These are phyloP conservation scores for Zygoascus tannicola DNA, from an alignment of 805 yeast genomes.

Conservation along the genomic window DNA sequence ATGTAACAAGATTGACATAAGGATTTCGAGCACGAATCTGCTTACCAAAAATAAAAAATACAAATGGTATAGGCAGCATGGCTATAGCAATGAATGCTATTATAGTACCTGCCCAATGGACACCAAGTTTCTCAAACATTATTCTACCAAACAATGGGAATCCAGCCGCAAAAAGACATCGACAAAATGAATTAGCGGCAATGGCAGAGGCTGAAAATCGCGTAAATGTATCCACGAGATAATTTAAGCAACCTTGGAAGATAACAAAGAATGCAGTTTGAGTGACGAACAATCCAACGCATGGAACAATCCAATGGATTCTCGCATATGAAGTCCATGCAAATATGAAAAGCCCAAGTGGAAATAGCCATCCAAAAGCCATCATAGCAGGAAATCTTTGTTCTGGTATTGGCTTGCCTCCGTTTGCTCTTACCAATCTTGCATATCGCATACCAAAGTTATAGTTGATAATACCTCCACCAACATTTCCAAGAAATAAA, in stretches of 20 bases:
- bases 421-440: conserved; percentile 21
- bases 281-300: conserved; percentile 45
- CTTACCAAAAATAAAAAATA: conserved; percentile 44
- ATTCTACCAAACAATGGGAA: conserved; percentile 52
- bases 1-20: conserved; percentile 14
- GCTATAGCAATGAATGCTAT: conserved; percentile 42
- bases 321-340: conserved; percentile 49
- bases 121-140: conserved; percentile 42
- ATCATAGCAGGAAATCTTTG: conserved; percentile 49
- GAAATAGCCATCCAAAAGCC: conserved; percentile 37
- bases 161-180: conserved; percentile 51
- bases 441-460: conserved; percentile 24
- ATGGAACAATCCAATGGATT: conserved; percentile 48
- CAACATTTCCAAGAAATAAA: conserved; percentile 25
- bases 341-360: conserved; percentile 48
- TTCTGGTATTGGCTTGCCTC: conserved; percentile 49
- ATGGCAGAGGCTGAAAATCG: conserved; percentile 53
- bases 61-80: conserved; percentile 48
- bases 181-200: conserved; percentile 52
- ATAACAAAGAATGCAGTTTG: conserved; percentile 46
- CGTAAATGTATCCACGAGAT: conserved; percentile 52
- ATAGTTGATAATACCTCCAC: conserved; percentile 28
- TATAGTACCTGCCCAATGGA: conserved; percentile 47
- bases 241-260: conserved; percentile 52
- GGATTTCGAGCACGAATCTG: conserved; percentile 27